phyloP scores from a whole-genome alignment of 257 asterid genomes.

The Capsicum baccatum region DNA sequence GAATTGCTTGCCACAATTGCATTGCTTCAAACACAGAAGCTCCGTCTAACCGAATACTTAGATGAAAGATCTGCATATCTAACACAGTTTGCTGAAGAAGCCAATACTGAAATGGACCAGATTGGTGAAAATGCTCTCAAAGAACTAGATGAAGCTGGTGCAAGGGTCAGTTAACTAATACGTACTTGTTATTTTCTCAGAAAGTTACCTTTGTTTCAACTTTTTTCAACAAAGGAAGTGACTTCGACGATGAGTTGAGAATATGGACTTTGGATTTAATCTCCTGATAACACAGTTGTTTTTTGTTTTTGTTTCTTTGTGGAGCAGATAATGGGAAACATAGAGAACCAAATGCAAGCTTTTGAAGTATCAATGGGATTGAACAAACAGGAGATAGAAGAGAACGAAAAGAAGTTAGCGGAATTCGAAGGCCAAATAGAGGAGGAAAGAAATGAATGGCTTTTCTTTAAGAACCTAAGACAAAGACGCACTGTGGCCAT shows the following conservation, averaged over 20 bases:
- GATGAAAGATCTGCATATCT: constrained; percentile 81
- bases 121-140: constrained; percentile 85
- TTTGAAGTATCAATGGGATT: constrained; percentile 81
- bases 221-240: background rate
- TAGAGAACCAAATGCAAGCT: constrained; percentile 82
- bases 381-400: constrained; percentile 70
- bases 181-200: too few species aligned
- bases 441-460: constrained; percentile 74
- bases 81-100: constrained; percentile 89
- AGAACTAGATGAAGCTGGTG: constrained; percentile 84
- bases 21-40: constrained; percentile 86
- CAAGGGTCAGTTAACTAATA: constrained; percentile 45
- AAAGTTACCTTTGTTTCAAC: too few species aligned
- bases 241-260: background rate
- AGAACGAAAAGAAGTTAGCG: constrained; percentile 59
- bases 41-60: constrained; percentile 75
- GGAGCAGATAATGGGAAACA: constrained; percentile 82
- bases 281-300: background rate
- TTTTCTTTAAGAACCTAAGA: constrained; percentile 76
- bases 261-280: background rate
- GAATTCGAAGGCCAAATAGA: constrained; percentile 68
- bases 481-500: constrained; percentile 55
- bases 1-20: constrained; percentile 83
- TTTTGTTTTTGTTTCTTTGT: constrained; percentile 37
- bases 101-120: constrained; percentile 79